Percentiles rank a stretch among this genome's conserved stretches.
These are phyloP conservation scores for Daldinia childiae DNA, from an alignment of 495 filamentous ascomycete species.

Conservation along the genomic window DNA sequence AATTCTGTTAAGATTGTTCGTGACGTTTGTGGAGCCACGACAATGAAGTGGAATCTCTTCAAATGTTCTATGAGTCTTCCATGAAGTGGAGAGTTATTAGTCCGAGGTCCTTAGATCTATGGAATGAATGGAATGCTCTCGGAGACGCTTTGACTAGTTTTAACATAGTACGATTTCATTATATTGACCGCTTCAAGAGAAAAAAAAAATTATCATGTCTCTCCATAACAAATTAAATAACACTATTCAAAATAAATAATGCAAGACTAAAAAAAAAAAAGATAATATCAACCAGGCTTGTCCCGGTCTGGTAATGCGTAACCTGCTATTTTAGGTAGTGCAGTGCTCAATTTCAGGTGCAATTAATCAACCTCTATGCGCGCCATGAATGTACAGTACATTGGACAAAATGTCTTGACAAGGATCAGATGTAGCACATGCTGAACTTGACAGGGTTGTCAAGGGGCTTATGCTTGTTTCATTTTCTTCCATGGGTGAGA, in stretches of 20 bases:
- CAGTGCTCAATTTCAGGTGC: slow-evolving; percentile 40
- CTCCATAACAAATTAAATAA: not conserved
- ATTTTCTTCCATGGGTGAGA: slow-evolving; percentile 43
- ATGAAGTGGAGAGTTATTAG: slow-evolving; percentile 27
- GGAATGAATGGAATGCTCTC: not conserved
- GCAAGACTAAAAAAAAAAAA: slow-evolving; percentile 12
- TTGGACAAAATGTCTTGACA: slow-evolving; percentile 31
- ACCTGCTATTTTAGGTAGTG: slow-evolving; percentile 41
- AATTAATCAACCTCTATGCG: slow-evolving; percentile 42
- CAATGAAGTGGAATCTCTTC: slow-evolving; percentile 33
- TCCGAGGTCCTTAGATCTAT: slow-evolving; percentile 8
- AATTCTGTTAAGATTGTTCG: slow-evolving; percentile 34
- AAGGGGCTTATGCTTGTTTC: slow-evolving; percentile 45
- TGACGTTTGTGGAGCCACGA: slow-evolving; percentile 39
- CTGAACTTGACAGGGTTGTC: slow-evolving; percentile 39
- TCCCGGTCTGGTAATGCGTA: slow-evolving; percentile 33
- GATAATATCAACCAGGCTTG: slow-evolving; percentile 28
- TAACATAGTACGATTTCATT: slow-evolving; percentile 10
- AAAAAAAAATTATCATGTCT: not conserved
- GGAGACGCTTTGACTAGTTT: not conserved
- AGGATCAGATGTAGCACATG: slow-evolving; percentile 42
- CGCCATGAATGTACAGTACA: slow-evolving; percentile 37
- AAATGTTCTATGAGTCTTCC: slow-evolving; percentile 39
- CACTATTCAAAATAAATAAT: slow-evolving; percentile 1
- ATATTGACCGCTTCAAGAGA: slow-evolving; percentile 8